Evolutionary conservation across 2,329 filamentous ascomycete genomes (phyloP), one percentile per base, ranked within the genome.

Genomic region (Diplocarpon rosae): DNA sequence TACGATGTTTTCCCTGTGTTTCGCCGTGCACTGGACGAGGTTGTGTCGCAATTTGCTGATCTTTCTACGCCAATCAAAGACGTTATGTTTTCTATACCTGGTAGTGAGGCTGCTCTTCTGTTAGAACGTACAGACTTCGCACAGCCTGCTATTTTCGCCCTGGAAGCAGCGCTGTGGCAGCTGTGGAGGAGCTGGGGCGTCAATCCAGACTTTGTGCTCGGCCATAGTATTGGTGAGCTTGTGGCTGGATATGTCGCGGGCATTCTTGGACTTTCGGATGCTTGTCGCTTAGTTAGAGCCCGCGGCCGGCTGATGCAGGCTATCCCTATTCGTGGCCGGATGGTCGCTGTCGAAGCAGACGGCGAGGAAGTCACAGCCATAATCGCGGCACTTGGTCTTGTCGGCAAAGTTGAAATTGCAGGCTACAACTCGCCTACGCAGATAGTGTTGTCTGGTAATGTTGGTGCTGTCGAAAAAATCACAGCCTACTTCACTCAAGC

Each of bases 371-470:
- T 61, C 37, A 65, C 56, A 35, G 69, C 76, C 20, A 66, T 70
- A 3, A 29, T 13, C n/a, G 16, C 20, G 4, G 67, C 68, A 27
- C 30, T 32, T 12, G 30, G 30, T 14, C 11, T 32, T 12, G 9
- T 14, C 3, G 29, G 28, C 54, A 63, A 61, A 29, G 34, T 12
- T 24, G 29, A 61, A 5, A 59, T 70, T 43, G 81, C 85, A 13
- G 92, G 86, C 66, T 73, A 87, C 60, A 93, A 93, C 54, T 78
- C 81, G 0, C 79, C 80, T 0, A 69, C 76, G 39, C 83, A 86
- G 59, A 88, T 80, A 8, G 85, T 92, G 1, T 68, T 92, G n/a
- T 76, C 75, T 49, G 65, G 75, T 11, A 69, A 70, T 17, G 65
- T 66, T 31, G 69, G 72, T 29, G 66, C 75, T 17, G 71, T 82